Base-by-base conservation (phyloP, 805 yeast genomes). In the Saturnispora serradocipensis region DNA sequence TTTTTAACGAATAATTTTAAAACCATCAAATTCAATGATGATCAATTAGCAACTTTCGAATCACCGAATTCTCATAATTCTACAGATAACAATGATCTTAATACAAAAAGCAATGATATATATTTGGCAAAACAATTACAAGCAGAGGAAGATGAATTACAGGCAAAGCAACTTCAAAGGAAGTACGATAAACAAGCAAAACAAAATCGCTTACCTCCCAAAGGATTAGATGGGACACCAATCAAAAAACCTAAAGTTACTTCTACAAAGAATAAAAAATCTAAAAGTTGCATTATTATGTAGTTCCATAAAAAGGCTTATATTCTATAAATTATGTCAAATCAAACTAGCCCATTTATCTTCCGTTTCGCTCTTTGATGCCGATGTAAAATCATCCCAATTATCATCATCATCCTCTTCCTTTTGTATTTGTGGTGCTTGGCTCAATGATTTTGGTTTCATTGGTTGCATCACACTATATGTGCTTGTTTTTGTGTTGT, bases 1-100 rank as follows among this genome's bases (percentile, higher is more conserved):
- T 87, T 87, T 57, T 63, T 72, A 7, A 82, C 82, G 1, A 55
- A 52, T 11, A 46, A 49, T 38, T 50, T 55, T 13, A 16, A 47
- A 15, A 36, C 43, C 16, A 22, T 44, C 10, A 15, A 38, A 24
- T 36, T 49, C 6, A 16, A 32, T 15, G 45, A 20, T 22, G 18
- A 11, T 11, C 35, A 36, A 18, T 28, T 22, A 44, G 28, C 24
- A 2, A 55, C 54, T 45, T 58, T 57, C n/a, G 16, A 18, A 38
- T 38, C 27, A 8, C 11, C 15, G 9, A 9, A 38, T 18, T 38
- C 42, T 4, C 24, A 18, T 8, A 13, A 18, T 16, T 18, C 42
- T 9, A 10, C 13, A 38, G 28, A 56, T 2, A 63, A 58, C 30
- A 59, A 51, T 27, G 32, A 45, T 7, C 24, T 53, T 4, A 55